Percentiles rank a stretch among this genome's conserved stretches.
phyloP scores from a whole-genome alignment of 2,329 filamentous ascomycete species.

The Beauveria sp. region DNA sequence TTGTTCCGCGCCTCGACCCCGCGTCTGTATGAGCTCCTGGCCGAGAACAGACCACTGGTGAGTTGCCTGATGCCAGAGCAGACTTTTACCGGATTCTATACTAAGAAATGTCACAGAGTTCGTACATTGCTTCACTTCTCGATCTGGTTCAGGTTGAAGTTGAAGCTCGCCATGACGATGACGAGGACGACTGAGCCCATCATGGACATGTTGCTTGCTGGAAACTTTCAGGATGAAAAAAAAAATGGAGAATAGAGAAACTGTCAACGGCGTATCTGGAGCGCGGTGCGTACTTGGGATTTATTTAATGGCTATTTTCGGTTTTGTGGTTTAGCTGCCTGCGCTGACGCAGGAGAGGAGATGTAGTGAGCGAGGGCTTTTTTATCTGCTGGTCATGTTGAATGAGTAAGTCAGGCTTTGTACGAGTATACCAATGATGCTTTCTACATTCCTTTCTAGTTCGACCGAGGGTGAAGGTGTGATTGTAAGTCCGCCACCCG shows the following conservation, averaged over 20 bases:
- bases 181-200: not conserved
- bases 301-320: not conserved
- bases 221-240: not conserved
- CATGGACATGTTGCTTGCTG: not conserved
- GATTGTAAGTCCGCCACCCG: too few species aligned
- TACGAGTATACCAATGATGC: conserved; percentile 6
- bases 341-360: not conserved
- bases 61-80: conserved; percentile 18
- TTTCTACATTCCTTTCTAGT: not conserved
- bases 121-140: conserved; percentile 33
- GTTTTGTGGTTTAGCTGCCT: not conserved
- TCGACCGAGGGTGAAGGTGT: too few species aligned
- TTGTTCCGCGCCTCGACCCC: conserved; percentile 60
- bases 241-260: not conserved
- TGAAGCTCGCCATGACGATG: conserved; percentile 19
- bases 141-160: conserved; percentile 27
- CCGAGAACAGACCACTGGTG: conserved; percentile 58
- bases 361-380: not conserved
- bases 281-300: not conserved
- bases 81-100: not conserved
- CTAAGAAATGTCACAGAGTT: conserved; percentile 22
- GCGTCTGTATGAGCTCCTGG: conserved; percentile 60
- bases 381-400: not conserved
- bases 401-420: not conserved
- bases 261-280: conserved; percentile 1